Evolutionary conservation across 345 rosid species (phyloP), one percentile per base, ranked within the genome.

Genomic region (Sisymbrium altissimum): DNA sequence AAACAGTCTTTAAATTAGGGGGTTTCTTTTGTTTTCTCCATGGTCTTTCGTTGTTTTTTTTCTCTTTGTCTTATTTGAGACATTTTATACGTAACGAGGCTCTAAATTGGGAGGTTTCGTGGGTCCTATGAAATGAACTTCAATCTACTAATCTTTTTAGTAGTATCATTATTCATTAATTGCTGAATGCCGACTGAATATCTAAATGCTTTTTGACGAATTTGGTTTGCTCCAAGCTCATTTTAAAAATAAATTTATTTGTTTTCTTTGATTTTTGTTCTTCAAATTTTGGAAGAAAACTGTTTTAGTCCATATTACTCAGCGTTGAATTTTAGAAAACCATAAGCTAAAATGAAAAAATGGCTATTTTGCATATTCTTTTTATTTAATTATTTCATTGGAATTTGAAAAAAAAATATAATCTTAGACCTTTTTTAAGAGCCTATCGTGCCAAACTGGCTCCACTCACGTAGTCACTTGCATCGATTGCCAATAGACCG

Each of bases 11-110:
- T 29, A 15, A 32, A 8, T 12, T 39, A 39, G n/a, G n/a, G n/a
- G n/a, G 12, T 61, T 14, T 2, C 53, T 60, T 13, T 27, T 39
- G 52, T 9, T 38, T 29, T 50, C 25, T 62, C 21, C 35, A 53
- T 7, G 45, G 35, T 18, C 33, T 35, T 72, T 62, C 8, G 32
- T 52, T 14, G 9, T 12, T 49, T 59, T 71, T 27, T 23, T 23
- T 49, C 17, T 7, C n/a, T 33, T 10, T 57, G 41, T 36, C 44
- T 63, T 9, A 63, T 63, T 41, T 32, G 64, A 30, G 63, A 21
- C 43, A 43, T 64, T 53, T 72, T 73, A 33, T 40, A 40, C 44
- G 62, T 29, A 53, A 29, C 14, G 53, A 41, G 15, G 64, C 77
- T 52, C 52, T 21, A 21, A 18, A 39, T 64, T 14, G 27, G 64